Base-by-base conservation (phyloP, 2,329 filamentous ascomycete genomes). In the Tolypocladium capitatum region DNA sequence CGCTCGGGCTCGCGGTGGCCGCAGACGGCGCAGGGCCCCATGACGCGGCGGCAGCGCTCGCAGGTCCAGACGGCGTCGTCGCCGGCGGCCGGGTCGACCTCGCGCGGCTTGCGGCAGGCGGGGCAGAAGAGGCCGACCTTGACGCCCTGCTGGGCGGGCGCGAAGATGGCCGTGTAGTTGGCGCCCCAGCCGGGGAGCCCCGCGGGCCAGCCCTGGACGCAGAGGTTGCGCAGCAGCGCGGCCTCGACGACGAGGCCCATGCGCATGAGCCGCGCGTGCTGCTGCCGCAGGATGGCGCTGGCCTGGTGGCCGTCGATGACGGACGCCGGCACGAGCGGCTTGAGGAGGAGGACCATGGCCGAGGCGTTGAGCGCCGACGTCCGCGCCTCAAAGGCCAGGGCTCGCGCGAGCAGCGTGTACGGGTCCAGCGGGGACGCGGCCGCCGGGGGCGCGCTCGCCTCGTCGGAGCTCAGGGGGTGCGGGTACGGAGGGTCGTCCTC, bases 241-340 rank as follows among this genome's bases (percentile, higher is more conserved):
- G 80, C 79, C 55, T 82, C 76, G 21, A 75, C 67, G 55, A 81
- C 82, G 33, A 80, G 68, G 24, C 70, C 66, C 72, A 82, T 76
- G 46, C 66, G 67, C 68, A 74, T 77, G 1, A 83, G 72, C 0
- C 80, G 76, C 5, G 67, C 63, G 54, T 83, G 78, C 46, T 82
- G 76, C 50, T 81, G 76, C 9, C 73, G 69, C 1, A 83, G 60
- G 27, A 83, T 72, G 13, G 75, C 74, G 5, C 66, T 63, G 2
- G 78, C 77, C 52, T 78, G 77, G 50, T 75, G 64, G 11, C 64
- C 56, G 54, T 81, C 76, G 33, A 83, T 75, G 18, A 79, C 64
- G 9, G 66, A 64, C 1, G 71, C 64, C 0, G 78, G 74, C 1
- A 83, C 64, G 0, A 83, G 68, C 0, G 78, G 78, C 35, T 71